These are phyloP conservation scores for Trifolium subterraneum DNA, from an alignment of 306 rosid species.

Conservation along the genomic window DNA sequence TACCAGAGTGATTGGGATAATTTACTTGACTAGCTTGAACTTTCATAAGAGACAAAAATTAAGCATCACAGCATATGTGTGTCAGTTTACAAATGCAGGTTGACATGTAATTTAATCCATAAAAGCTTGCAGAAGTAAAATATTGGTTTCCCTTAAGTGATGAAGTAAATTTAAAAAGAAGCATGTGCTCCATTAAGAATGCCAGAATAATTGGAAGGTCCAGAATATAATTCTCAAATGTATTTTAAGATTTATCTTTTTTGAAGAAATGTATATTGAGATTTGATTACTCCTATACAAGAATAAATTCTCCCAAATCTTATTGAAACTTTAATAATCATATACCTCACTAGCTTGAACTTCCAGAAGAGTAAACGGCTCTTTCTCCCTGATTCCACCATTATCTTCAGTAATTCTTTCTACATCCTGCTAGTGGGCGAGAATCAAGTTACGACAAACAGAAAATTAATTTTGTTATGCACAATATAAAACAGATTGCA, in stretches of 20 bases:
- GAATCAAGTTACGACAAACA: slow-evolving; percentile 10
- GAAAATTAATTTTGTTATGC: slow-evolving; percentile 19
- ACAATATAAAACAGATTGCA: slow-evolving; percentile 35
- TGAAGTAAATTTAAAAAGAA: slow-evolving; percentile 9
- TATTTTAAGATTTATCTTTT: neutral
- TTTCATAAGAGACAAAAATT: neutral
- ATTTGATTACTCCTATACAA: slow-evolving; percentile 17
- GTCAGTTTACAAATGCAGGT: slow-evolving; percentile 28
- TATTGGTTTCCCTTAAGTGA: slow-evolving; percentile 7
- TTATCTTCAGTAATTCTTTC: slow-evolving; percentile 66
- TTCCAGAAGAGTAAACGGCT: slow-evolving; percentile 83
- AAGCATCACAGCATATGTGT: neutral
- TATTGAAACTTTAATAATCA: slow-evolving; percentile 28
- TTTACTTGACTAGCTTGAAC: neutral
- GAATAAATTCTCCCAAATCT: slow-evolving; percentile 11
- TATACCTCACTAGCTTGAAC: slow-evolving; percentile 69
- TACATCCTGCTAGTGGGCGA: slow-evolving; percentile 66
- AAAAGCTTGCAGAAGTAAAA: slow-evolving; percentile 8
- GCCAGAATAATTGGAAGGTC: slow-evolving; percentile 32
- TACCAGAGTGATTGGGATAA: neutral
- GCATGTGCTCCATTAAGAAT: neutral
- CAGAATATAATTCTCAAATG: slow-evolving; percentile 31
- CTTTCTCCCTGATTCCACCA: slow-evolving; percentile 71
- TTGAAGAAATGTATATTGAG: neutral
- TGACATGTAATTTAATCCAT: slow-evolving; percentile 34